Conservation (phyloP, 495 filamentous ascomycete species). For the Penicillium soppii region DNA sequence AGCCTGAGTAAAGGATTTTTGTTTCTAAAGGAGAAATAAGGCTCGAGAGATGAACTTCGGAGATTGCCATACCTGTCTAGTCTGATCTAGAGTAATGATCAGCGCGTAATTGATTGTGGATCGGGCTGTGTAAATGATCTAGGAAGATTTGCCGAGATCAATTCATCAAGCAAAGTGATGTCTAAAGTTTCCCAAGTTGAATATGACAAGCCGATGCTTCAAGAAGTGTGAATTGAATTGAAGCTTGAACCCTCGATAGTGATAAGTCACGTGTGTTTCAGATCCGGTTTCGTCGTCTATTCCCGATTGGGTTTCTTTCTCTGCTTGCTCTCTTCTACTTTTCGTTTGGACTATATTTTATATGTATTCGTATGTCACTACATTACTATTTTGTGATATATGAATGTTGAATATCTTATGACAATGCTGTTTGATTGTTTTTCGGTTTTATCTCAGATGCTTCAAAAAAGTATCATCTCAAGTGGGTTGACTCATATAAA, state of each 20-base stretch:
- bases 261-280: constrained; percentile 37
- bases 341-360: neutral
- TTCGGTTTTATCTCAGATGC: neutral
- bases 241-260: constrained; percentile 18
- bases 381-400: too few relatives aligned
- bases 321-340: neutral
- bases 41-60: neutral
- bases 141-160: constrained; percentile 2
- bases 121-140: neutral
- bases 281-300: constrained; percentile 17
- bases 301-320: constrained; percentile 10
- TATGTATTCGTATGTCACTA: too few relatives aligned
- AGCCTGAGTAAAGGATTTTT: too few relatives aligned
- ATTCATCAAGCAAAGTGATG: too few relatives aligned
- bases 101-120: constrained; percentile 2
- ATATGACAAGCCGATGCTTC: too few relatives aligned
- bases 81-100: constrained; percentile 3
- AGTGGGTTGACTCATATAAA: constrained; percentile 6
- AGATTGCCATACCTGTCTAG: constrained; percentile 11
- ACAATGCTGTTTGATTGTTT: neutral
- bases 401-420: too few relatives aligned
- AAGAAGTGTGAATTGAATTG: constrained; percentile 17
- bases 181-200: too few relatives aligned
- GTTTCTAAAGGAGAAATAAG: neutral
- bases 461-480: neutral